These are phyloP conservation scores for Neonectria ditissima DNA, from an alignment of 2,329 filamentous ascomycete genomes.

Conservation along the genomic window DNA sequence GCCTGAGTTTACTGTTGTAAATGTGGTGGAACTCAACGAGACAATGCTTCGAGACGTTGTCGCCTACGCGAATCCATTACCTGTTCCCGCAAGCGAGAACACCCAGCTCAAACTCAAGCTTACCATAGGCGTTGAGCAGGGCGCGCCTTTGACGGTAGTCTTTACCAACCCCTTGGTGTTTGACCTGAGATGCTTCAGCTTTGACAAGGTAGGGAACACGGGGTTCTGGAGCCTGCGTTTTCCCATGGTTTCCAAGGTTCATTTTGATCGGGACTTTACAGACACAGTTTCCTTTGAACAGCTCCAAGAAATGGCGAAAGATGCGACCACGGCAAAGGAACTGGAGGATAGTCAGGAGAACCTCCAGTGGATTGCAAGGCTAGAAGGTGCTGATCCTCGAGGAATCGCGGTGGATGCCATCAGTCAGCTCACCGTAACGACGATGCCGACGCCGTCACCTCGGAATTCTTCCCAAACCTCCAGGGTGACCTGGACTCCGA, in stretches of 20 bases:
- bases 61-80: constrained; percentile 58
- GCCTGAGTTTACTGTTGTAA: constrained; percentile 76
- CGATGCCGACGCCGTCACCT: constrained; percentile 51
- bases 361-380: constrained; percentile 68
- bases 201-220: constrained; percentile 77
- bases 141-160: constrained; percentile 59
- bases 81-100: constrained; percentile 54
- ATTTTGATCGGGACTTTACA: constrained; percentile 77
- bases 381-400: constrained; percentile 67
- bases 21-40: constrained; percentile 68
- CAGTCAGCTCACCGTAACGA: constrained; percentile 60
- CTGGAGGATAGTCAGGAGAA: constrained; percentile 71
- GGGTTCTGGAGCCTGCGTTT: constrained; percentile 82
- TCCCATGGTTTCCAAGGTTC: constrained; percentile 80
- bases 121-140: constrained; percentile 57
- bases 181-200: constrained; percentile 84
- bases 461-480: constrained; percentile 43
- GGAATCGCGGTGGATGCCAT: constrained; percentile 56
- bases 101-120: constrained; percentile 59
- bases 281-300: constrained; percentile 78
- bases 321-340: constrained; percentile 62
- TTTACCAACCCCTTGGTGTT: constrained; percentile 82
- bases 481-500: constrained; percentile 30
- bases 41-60: constrained; percentile 64
- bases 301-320: constrained; percentile 73